Conservation (phyloP, 73 alveolate species). For the Paramecium caudatum region DNA sequence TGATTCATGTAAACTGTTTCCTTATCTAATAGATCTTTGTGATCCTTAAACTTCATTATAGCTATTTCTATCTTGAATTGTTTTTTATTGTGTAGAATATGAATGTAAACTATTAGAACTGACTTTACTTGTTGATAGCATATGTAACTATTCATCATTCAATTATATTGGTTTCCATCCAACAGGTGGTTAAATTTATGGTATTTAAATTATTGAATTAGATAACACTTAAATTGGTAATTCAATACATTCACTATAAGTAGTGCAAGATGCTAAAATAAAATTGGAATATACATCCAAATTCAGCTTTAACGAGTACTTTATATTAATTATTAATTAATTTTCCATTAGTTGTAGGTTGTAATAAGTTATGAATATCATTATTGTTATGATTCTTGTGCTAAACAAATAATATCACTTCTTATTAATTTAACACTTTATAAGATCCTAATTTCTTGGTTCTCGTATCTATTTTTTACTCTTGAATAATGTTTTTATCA, state of each 20-base stretch:
- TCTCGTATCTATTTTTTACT: not conserved
- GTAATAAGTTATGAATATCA: not conserved
- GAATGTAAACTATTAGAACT: conserved; percentile 17
- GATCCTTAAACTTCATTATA: conserved; percentile 12
- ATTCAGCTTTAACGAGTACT: not conserved
- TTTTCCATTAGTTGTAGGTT: not conserved
- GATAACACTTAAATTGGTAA: not conserved
- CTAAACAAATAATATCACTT: not conserved
- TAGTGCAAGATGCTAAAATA: not conserved
- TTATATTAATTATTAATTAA: not conserved
- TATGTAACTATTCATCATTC: conserved; percentile 7
- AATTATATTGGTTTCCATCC: conserved; percentile 38
- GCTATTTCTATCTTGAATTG: not conserved
- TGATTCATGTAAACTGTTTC: too few species aligned
- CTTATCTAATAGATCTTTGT: conserved; percentile 17
- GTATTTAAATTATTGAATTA: not conserved
- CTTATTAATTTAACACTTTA: conserved; percentile 14
- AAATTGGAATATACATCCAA: not conserved
- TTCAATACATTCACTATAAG: conserved; percentile 18
- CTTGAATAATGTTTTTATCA: not conserved
- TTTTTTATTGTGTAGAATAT: not conserved
- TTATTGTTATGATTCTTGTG: conserved; percentile 12
- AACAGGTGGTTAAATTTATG: not conserved
- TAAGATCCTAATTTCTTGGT: conserved; percentile 7
- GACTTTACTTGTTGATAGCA: not conserved